Evolutionary conservation across 73 alveolate genomes (phyloP), one percentile per base, ranked within the genome.

Genomic region (Effrenium voratum): DNA sequence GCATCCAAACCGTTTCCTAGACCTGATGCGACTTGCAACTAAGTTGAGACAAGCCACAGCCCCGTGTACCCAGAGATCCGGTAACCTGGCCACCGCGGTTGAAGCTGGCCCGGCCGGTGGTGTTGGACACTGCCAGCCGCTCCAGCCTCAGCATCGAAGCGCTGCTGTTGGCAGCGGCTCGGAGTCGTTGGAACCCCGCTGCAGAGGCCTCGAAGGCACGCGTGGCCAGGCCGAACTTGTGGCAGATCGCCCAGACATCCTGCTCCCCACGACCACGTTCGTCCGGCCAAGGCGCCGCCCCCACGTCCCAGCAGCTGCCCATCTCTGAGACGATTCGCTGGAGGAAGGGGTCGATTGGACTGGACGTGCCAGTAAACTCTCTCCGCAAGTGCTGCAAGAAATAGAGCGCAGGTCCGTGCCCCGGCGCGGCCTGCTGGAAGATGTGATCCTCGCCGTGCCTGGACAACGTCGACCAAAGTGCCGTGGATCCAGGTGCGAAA

Each of bases 11-110:
- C n/a, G n/a, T n/a, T n/a, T n/a, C n/a, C n/a, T n/a, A n/a, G n/a
- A n/a, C 30, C 75, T 60, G 40, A 24, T 22, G 75, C 34, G 16
- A 3, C 38, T 24, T 60, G 40, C 82, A 13, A 47, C 82, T 30
- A 79, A 79, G 32, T 79, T 60, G 68, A 15, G 76, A 32, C 95
- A 36, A 87, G 95, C 59, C 80, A 72, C 95, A 87, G 52, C 85
- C 95, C 1, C 85, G 83, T 10, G 32, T 2, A 49, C 95, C 95
- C 46, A 87, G 73, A 41, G 95, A 87, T 38, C 95, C 95, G 38
- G 95, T 87, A 38, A 66, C 85, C 70, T 87, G 95, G 47, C 95
- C 95, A n/a, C 95, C 95, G 38, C 95, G 95, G 30, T 87, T 87
- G 72, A 87, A 87, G 52, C 52, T 40, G 43, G 68, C 80, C 70